Base-by-base conservation (phyloP, 2,329 filamentous ascomycete species). In the Fusarium gaditjirri region DNA sequence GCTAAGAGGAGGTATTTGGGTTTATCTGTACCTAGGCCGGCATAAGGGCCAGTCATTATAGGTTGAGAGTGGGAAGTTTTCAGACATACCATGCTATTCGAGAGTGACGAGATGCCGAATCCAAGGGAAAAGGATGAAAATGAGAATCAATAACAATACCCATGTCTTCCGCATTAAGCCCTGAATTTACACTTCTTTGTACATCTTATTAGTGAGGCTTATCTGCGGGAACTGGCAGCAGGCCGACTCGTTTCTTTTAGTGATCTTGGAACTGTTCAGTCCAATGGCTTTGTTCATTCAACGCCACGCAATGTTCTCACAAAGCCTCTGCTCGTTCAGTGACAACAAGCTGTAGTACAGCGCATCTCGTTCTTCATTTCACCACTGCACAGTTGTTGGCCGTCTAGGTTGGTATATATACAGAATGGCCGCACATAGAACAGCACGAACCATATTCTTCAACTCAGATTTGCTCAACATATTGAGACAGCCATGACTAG, bases 81-180 rank as follows among this genome's bases (percentile, higher is more conserved):
- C 43, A 49, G 29, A 58, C 38, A n/a, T 59, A 38, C 23, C 54
- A 54, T 46, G 46, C 50, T 59, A 53, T 47, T 33, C 13, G 16
- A 42, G 60, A 52, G 27, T 36, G 42, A 50, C 42, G 23, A 38
- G 44, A 58, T 57, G 43, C 35, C 9, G 11, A 49, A 49, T 21
- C 36, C 39, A 41, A 41, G 38, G 42, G 55, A 62, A 68, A 58
- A 44, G 39, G 50, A n/a, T 25, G 50, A 64, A 64, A 68, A 63
- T 42, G 49, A 33, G 65, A 57, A 64, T 44, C 43, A 70, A 50
- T 70, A 43, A 50, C 53, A 63, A 67, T 33, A 13, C 31, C 33
- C 47, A 41, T 57, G 54, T 33, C 55, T 63, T 23, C 33, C 14
- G 23, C 38, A 36, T 21, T 55, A 44, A 41, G 16, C 46, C 41